Base-by-base conservation (phyloP, 1,139 yeast genomes). In the Zygoascus meyerae region DNA sequence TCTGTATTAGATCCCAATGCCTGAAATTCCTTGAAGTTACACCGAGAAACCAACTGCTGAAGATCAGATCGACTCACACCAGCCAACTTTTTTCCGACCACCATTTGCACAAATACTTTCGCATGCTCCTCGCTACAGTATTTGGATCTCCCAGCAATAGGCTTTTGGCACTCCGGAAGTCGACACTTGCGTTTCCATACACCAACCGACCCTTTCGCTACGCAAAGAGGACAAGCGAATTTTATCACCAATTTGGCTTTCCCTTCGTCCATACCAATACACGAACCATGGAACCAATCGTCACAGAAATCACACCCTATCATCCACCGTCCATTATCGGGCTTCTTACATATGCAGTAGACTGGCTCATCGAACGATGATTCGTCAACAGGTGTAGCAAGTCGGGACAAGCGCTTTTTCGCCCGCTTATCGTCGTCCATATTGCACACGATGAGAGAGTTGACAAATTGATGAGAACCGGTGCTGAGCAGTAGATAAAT, bases 291-390 rank as follows among this genome's bases (percentile, higher is more conserved):
- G 61, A 75, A 90, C 97, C 97, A 90, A 54, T 86, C 95, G 60
- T 89, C 96, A 66, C 97, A 90, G 6, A 87, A 90, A 63, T 89
- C 97, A 62, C 97, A 90, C 0, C 86, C 89, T 17, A 90, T 84
- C 97, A 89, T 89, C 63, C 85, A 85, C 38, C 55, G 51, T 1
- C 92, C 95, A 51, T 74, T 72, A 59, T 90, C 97, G 0, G 90
- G 85, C 51, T 75, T 76, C 38, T 94, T 73, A 63, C 97, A 90
- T 0, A 82, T 68, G 62, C 97, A 90, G 58, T 74, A 89, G 9
- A 86, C 68, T 52, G 83, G 92, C 38, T 52, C 50, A 11, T 45
- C 53, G n/a, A 21, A 11, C 2, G 40, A 17, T 8, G 40, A 37
- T 7, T 14, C 41, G 4, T 40, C 36, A 5, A 31, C 46, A 9